Conservation (phyloP, 1,284 basidiomycete species). For the Boletus sp. region DNA sequence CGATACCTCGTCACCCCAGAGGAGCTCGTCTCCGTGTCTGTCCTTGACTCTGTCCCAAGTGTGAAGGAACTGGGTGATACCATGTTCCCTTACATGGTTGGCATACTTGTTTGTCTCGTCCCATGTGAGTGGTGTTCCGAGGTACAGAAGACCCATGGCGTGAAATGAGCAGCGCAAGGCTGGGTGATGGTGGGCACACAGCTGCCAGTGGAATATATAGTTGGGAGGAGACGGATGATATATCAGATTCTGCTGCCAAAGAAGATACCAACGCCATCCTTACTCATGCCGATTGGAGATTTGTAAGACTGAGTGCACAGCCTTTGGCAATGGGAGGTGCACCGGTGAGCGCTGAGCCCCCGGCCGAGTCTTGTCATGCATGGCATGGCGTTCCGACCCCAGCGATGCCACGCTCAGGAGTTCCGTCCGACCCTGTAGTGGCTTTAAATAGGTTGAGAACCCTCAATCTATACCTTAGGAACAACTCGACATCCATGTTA, state of each 20-base stretch:
- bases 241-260: constrained; percentile 2
- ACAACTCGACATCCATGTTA: background rate
- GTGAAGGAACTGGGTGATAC: constrained; percentile 92
- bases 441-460: no score
- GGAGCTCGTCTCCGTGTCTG: constrained; percentile 84
- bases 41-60: constrained; percentile 93
- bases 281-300: constrained; percentile 23
- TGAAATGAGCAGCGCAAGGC: background rate
- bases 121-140: constrained; percentile 95
- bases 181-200: background rate
- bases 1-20: constrained; percentile 98
- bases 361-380: no score
- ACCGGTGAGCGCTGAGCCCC: no score
- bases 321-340: background rate
- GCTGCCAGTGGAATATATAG: no score
- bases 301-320: constrained; percentile 19
- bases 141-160: constrained; percentile 88
- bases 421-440: background rate
- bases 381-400: no score
- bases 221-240: background rate
- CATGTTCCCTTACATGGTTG: constrained; percentile 89
- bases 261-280: constrained; percentile 7
- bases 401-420: background rate
- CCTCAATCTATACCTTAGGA: background rate
- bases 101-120: constrained; percentile 84